These are phyloP conservation scores for Avicennia marina DNA, from an alignment of 257 asterid species.

Conservation along the genomic window DNA sequence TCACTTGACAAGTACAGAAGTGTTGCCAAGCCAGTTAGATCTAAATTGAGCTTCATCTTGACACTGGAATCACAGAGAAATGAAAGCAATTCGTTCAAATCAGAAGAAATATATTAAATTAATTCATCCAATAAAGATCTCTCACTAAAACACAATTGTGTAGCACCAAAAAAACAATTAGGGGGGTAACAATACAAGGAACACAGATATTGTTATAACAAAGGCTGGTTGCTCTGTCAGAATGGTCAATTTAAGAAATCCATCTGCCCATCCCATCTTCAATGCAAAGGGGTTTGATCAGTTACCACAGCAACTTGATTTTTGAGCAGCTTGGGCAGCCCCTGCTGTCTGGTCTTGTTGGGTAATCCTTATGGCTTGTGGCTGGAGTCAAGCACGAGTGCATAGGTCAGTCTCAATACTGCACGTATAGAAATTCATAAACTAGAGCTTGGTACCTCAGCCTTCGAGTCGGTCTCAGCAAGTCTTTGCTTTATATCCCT, in stretches of 20 bases:
- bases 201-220: constrained; percentile 27
- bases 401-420: constrained; percentile 12
- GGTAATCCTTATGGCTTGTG: constrained; percentile 63
- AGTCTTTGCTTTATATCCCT: constrained; percentile 94
- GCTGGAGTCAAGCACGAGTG: constrained; percentile 37
- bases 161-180: constrained; percentile 30
- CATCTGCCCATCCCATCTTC: constrained; percentile 23
- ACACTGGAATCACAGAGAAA: background rate
- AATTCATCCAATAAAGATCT: constrained; percentile 32
- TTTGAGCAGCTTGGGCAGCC: constrained; percentile 52
- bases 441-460: constrained; percentile 45
- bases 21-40: too few species aligned
- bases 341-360: constrained; percentile 66
- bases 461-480: constrained; percentile 68
- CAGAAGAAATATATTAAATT: constrained; percentile 22
- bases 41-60: background rate
- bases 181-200: constrained; percentile 43
- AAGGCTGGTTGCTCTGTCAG: constrained; percentile 36
- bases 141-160: constrained; percentile 31
- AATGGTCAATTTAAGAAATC: constrained; percentile 26
- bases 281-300: constrained; percentile 26
- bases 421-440: background rate
- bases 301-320: constrained; percentile 85
- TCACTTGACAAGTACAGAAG: too few species aligned
- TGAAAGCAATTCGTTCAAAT: background rate